Conservation (phyloP, 2,329 filamentous ascomycete species). For the Pyrenophora teres region DNA sequence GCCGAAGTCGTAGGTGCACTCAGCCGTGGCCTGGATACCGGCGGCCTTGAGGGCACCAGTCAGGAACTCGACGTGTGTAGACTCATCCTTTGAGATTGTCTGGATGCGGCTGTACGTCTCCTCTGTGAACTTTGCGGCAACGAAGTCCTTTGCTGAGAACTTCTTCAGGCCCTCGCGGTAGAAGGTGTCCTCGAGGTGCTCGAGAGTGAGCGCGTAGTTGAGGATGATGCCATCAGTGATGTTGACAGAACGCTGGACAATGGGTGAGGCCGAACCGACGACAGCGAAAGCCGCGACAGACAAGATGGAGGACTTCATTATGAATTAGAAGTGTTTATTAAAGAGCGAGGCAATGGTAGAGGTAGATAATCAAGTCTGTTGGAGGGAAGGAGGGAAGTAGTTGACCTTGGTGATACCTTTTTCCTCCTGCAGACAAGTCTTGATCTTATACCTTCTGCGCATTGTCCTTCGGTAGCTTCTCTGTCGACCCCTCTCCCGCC, state of each 20-base stretch:
- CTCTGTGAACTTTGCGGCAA: conserved; percentile 40
- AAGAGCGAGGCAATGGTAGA: no score
- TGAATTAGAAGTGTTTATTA: conserved; percentile 3
- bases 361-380: no score
- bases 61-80: conserved; percentile 63
- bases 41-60: conserved; percentile 50
- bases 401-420: no score
- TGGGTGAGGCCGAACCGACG: conserved; percentile 29
- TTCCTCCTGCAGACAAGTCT: no score
- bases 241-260: conserved; percentile 26
- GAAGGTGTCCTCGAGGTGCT: conserved; percentile 63
- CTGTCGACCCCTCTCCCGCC: no score
- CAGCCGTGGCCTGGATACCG: conserved; percentile 57
- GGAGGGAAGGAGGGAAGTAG: no score
- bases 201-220: conserved; percentile 53
- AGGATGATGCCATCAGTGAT: conserved; percentile 42
- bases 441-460: no score
- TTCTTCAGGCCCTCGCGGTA: conserved; percentile 64
- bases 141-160: conserved; percentile 50
- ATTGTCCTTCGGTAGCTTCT: no score
- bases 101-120: conserved; percentile 63
- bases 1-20: conserved; percentile 63
- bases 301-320: conserved; percentile 23
- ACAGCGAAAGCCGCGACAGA: conserved; percentile 16
- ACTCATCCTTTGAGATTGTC: conserved; percentile 62